Evolutionary conservation across 352 stramenopile species (phyloP).

Genomic region (Pythium apleroticum): DNA sequence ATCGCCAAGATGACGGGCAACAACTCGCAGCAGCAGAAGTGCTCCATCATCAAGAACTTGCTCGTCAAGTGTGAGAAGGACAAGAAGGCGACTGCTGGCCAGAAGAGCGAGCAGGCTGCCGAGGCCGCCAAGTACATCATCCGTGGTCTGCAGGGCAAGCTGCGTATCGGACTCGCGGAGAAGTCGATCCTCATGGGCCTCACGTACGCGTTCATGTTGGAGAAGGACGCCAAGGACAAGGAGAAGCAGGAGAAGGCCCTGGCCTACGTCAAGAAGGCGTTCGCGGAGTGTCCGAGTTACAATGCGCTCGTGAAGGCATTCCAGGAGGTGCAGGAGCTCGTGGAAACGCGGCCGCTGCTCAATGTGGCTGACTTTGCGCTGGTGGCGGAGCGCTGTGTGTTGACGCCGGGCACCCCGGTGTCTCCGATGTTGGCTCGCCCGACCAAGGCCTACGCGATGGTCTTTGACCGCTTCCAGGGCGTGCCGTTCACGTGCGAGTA

Average conservation of each 20-base stretch:
- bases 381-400: conserved; percentile 78
- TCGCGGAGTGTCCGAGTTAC: conserved; percentile 96
- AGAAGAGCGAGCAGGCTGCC: conserved; percentile 67
- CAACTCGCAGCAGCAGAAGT: conserved; percentile 97
- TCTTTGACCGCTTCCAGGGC: conserved; percentile 96
- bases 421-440: conserved; percentile 99
- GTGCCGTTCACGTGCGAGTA: conserved; percentile 98
- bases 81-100: conserved; percentile 40
- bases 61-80: conserved; percentile 92
- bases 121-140: conserved; percentile 98
- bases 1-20: conserved; percentile 95
- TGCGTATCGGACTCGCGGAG: conserved; percentile 97
- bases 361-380: conserved; percentile 55
- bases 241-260: conserved; percentile 89
- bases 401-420: conserved; percentile 96
- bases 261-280: conserved; percentile 96
- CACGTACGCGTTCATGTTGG: conserved; percentile 94
- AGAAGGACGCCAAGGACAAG: conserved; percentile 80
- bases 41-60: conserved; percentile 96
- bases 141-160: conserved; percentile 96
- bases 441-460: conserved; percentile 95
- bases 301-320: conserved; percentile 94
- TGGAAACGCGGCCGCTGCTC: conserved; percentile 41
- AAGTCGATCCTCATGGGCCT: conserved; percentile 97
- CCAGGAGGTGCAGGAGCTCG: conserved; percentile 46